These are phyloP conservation scores for Ajuga chamaepitys DNA, from an alignment of 257 asterid species.

Conservation along the genomic window DNA sequence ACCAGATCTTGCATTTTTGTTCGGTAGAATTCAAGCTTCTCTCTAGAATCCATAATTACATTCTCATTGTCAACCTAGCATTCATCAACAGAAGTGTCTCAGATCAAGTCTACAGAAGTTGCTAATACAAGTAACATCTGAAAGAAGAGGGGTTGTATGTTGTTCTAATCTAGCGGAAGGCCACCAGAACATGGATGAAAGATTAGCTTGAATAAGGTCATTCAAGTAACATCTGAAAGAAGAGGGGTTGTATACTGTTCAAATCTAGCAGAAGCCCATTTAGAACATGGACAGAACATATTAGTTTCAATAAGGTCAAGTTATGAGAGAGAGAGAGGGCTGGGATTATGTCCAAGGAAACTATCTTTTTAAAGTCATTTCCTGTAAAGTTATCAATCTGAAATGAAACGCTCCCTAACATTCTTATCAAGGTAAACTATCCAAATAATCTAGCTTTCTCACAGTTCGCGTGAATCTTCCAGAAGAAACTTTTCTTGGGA, in stretches of 20 bases:
- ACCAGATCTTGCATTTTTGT: conserved; percentile 99
- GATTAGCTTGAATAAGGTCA: not conserved
- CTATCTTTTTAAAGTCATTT: not conserved
- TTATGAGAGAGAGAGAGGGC: not conserved
- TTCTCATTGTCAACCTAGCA: conserved; percentile 73
- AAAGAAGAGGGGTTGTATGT: not conserved
- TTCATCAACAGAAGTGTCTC: conserved; percentile 22
- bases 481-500: not conserved
- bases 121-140: conserved; percentile 10
- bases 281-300: not conserved
- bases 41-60: conserved; percentile 76
- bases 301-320: not conserved
- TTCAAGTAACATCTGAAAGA: conserved; percentile 8
- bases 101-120: conserved; percentile 5
- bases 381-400: not conserved
- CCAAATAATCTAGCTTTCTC: not conserved
- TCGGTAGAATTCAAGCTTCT: conserved; percentile 91
- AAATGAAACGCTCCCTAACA: not conserved
- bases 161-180: not conserved
- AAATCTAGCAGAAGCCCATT: not conserved
- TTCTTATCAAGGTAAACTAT: conserved; percentile 1
- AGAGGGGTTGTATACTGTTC: not conserved
- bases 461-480: not conserved
- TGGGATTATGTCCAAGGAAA: not conserved
- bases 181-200: not conserved